Percentiles rank a stretch among this genome's conserved stretches.
Evolutionary conservation across 2,329 filamentous ascomycete species (phyloP).

Genomic region (Cercospora zeina): DNA sequence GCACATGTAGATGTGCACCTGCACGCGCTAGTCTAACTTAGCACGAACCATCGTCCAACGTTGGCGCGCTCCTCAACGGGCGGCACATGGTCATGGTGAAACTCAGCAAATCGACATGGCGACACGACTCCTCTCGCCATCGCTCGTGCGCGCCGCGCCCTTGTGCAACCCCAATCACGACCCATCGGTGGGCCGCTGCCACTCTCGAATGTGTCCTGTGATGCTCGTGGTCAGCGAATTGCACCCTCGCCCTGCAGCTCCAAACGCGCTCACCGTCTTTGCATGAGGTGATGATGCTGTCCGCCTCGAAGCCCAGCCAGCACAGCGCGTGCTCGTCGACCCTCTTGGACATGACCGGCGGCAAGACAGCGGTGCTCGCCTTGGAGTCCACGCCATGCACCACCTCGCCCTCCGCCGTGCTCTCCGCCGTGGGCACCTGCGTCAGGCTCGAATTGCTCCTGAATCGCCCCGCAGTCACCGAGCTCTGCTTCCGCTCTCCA

Average conservation of each 20-base stretch:
- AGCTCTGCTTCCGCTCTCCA: slow-evolving; percentile 44
- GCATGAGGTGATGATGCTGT: slow-evolving; percentile 89
- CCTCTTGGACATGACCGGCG: slow-evolving; percentile 83
- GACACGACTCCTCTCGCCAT: slow-evolving; percentile 1
- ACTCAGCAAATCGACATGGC: neutral
- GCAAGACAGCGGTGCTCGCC: slow-evolving; percentile 78
- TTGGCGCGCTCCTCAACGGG: slow-evolving; percentile 1
- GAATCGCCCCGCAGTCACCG: slow-evolving; percentile 59
- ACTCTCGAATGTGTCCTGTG: slow-evolving; percentile 69
- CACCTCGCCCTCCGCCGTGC: slow-evolving; percentile 57
- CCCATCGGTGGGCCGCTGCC: slow-evolving; percentile 61
- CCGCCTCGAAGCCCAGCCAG: slow-evolving; percentile 91
- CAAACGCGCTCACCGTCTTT: slow-evolving; percentile 68
- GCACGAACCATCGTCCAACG: neutral
- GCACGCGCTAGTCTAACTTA: no score
- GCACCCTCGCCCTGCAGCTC: neutral
- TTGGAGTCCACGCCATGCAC: slow-evolving; percentile 84
- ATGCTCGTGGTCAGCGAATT: slow-evolving; percentile 11
- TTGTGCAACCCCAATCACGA: slow-evolving; percentile 8
- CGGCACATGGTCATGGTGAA: no score
- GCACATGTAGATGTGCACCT: no score
- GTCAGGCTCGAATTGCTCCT: slow-evolving; percentile 71
- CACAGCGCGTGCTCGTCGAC: slow-evolving; percentile 84
- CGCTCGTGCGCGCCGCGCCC: slow-evolving; percentile 7
- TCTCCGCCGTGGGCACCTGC: slow-evolving; percentile 38